Evolutionary conservation across 768 basidiomycete species (phyloP), one percentile per base, ranked within the genome.

Genomic region (Trametes cinnabarina): DNA sequence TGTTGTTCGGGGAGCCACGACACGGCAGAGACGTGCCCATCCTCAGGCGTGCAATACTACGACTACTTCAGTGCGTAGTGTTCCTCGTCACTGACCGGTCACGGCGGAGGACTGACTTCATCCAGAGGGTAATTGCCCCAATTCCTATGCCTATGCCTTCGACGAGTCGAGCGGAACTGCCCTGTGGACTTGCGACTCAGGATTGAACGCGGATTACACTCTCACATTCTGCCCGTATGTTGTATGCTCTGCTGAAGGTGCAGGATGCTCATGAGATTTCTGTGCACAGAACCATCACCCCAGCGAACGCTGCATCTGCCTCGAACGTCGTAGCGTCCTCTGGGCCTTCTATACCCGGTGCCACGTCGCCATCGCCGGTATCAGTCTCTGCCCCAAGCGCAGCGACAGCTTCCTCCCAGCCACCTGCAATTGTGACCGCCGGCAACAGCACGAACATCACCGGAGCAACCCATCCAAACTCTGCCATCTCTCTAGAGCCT

Each of bases 111-210:
- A 23, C 48, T 48, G 8, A 50, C n/a, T 9, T 14, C 4, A 15
- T 5, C 22, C 55, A 68, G 67, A 68, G 61, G 47, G 54, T 30
- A 62, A 55, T 39, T 68, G 67, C 32, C 65, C 65, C 2, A 64
- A 65, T 19, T 58, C 64, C 40, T 65, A 65, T 28, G 67, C 65
- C 1, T 68, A 65, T 40, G 63, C 65, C 7, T 68, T 55, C 42
- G 67, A 64, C 57, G 63, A 63, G 51, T 57, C 51, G 6, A 65
- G 64, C 59, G 76, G 80, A 62, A 73, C 80, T 0, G 83, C 85
- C 0, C 71, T 85, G 39, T 84, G 76, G 74, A 81, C 74, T 1
- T 85, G 85, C 68, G 61, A 69, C 14, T 73, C 80, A 8, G 39
- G 58, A 11, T 47, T 58, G 37, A 62, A 64, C 10, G 68, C 66